Evolutionary conservation across 768 basidiomycete species (phyloP), one percentile per base, ranked within the genome.

Genomic region (Hypsizygus marmoreus): DNA sequence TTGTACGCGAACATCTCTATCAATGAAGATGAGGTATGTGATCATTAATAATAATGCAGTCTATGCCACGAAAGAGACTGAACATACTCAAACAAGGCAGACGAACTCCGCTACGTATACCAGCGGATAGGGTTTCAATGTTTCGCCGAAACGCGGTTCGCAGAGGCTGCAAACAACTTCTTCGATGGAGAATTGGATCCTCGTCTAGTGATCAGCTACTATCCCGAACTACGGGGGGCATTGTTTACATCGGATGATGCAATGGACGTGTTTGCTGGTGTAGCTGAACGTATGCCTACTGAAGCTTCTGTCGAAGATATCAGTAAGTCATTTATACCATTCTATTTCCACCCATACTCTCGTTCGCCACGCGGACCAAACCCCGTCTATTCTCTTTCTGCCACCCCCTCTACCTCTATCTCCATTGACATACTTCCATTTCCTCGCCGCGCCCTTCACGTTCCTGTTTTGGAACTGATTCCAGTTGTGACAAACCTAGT

Each of bases 401-500:
- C 34, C 37, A 25, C 43, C 45, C 43, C 48, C 51, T 57, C 51
- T 47, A 50, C 51, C 44, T 51, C 55, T 57, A 61, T 59, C 64
- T 47, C 58, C 64, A 55, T 60, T 56, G 51, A 48, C 47, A 45
- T 51, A 24, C 53, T 54, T 43, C 64, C 58, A 54, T 61, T 46
- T 60, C 53, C 57, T 52, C 59, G 56, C 60, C 60, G 48, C 52
- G 59, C 53, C 42, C 45, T 53, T 60, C 54, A 63, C 51, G 56
- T 71, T 72, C 65, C 69, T 70, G 67, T 72, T 64, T 75, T 77
- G 75, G 79, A 79, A 82, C 86, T 88, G 64, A 81, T 87, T 72
- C 60, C 72, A 94, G 93, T 94, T 79, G 79, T 79, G 67, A 79
- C 75, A 58, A 91, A 92, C 77, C 73, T 95, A 88, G 89, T 91